These are phyloP conservation scores for Hemileccinum rubropunctum DNA, from an alignment of 768 basidiomycete genomes.

Conservation along the genomic window DNA sequence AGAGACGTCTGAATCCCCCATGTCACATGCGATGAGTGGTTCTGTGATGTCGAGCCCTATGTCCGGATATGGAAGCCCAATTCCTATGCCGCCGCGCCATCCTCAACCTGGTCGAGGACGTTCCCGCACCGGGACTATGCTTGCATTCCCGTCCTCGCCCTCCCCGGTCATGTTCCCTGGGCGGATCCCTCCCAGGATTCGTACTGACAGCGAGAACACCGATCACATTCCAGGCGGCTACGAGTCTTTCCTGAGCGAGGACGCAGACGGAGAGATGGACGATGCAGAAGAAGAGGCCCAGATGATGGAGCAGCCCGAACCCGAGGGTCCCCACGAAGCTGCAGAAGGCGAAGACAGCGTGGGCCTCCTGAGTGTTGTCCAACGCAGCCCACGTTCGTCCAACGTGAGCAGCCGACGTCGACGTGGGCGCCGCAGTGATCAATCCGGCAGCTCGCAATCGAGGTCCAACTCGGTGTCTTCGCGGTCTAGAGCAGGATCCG, in stretches of 20 bases:
- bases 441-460: slow-evolving; percentile 31
- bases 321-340: slow-evolving; percentile 55
- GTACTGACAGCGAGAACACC: slow-evolving; percentile 29
- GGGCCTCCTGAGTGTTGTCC: slow-evolving; percentile 52
- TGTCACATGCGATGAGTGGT: slow-evolving; percentile 40
- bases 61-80: slow-evolving; percentile 33
- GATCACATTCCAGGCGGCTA: slow-evolving; percentile 27
- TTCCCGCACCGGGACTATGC: slow-evolving; percentile 40
- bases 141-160: slow-evolving; percentile 35
- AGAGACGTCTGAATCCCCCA: slow-evolving; percentile 55
- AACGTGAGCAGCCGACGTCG: slow-evolving; percentile 35
- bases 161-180: slow-evolving; percentile 34
- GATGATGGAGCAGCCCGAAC: slow-evolving; percentile 43
- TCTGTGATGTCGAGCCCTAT: slow-evolving; percentile 39
- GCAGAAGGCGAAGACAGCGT: slow-evolving; percentile 64
- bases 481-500: slow-evolving; percentile 46
- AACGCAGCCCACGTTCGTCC: slow-evolving; percentile 47
- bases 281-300: slow-evolving; percentile 32
- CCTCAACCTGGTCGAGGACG: slow-evolving; percentile 38
- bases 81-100: slow-evolving; percentile 51
- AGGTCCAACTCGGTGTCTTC: slow-evolving; percentile 30
- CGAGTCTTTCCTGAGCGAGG: slow-evolving; percentile 32
- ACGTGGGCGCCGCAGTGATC: slow-evolving; percentile 34
- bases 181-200: slow-evolving; percentile 21
- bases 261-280: slow-evolving; percentile 34